A percentile compares a stretch with the other conserved stretches of the same genome.
Conservation (phyloP, 148 eudicot species). For the Diospyros kaki region DNA sequence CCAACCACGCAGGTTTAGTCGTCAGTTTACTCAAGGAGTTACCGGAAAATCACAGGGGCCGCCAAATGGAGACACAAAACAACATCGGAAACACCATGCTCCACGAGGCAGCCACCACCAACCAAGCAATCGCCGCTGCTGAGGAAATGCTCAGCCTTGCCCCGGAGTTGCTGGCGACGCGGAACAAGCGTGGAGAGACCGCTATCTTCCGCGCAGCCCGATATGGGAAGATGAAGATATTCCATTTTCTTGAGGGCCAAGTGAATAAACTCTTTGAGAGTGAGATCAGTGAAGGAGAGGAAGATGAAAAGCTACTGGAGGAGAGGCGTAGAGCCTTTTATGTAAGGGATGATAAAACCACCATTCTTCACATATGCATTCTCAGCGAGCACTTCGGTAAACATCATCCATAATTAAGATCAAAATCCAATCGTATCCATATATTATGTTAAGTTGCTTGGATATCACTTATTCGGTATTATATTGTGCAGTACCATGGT, state of each 20-base stretch:
- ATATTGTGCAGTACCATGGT: too few relatives aligned
- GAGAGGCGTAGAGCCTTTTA: background rate
- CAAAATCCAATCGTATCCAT: too few relatives aligned
- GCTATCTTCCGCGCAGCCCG: conserved; percentile 13
- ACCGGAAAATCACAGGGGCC: background rate
- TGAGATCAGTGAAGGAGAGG: background rate
- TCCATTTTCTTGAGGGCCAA: conserved; percentile 3
- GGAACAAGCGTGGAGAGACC: conserved; percentile 8
- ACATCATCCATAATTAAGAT: too few relatives aligned
- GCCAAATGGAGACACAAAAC: background rate
- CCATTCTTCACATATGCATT: conserved; percentile 7
- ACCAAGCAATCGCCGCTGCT: conserved; percentile 8
- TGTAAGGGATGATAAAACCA: background rate
- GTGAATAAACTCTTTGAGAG: background rate
- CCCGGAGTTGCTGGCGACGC: background rate
- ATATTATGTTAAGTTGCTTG: too few relatives aligned
- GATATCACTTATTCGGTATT: too few relatives aligned
- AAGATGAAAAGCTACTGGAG: too few relatives aligned
- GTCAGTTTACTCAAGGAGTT: background rate
- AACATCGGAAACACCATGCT: conserved; percentile 12
- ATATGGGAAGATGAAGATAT: background rate
- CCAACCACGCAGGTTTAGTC: background rate
- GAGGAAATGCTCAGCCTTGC: background rate
- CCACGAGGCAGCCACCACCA: conserved; percentile 15
- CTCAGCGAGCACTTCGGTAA: conserved; percentile 4